Conservation (phyloP, 768 basidiomycete species). For the Rubroboletus pulcherrimus region DNA sequence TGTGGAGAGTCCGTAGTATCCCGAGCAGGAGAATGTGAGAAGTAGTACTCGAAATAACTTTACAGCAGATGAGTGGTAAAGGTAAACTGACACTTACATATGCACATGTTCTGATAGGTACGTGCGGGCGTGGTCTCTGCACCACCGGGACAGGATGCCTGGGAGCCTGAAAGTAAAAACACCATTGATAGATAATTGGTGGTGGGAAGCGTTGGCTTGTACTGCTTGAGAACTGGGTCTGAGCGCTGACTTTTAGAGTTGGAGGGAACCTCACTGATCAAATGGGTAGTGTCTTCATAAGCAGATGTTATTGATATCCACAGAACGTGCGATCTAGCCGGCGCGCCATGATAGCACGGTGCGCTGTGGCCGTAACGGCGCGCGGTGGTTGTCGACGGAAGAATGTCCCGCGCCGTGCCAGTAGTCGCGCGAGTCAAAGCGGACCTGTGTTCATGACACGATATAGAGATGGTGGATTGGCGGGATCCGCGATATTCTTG, state of each 20-base stretch:
- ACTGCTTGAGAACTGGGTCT: slow-evolving; percentile 12
- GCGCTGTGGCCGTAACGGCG: not conserved
- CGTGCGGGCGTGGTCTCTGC: not conserved
- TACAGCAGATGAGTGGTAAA: not conserved
- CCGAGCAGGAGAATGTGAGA: slow-evolving; percentile 5
- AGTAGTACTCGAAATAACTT: slow-evolving; percentile 11
- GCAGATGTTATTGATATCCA: not conserved
- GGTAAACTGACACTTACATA: slow-evolving; percentile 14
- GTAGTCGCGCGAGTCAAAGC: not conserved
- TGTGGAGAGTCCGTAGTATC: not conserved
- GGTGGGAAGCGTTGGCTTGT: slow-evolving; percentile 13
- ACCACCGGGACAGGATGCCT: slow-evolving; percentile 1
- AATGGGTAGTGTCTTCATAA: not conserved
- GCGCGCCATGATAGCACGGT: not conserved
- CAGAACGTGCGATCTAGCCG: not conserved
- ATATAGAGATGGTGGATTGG: not conserved
- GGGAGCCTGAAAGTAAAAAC: slow-evolving; percentile 9
- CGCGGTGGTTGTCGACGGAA: not conserved
- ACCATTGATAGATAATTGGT: not conserved
- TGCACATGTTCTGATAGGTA: slow-evolving; percentile 14
- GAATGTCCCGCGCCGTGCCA: not conserved
- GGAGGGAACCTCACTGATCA: not conserved
- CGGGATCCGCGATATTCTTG: not conserved
- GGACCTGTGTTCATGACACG: not conserved
- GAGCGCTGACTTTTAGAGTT: not conserved